Conservation (phyloP, 2,329 filamentous ascomycete genomes). For the Fusarium camptoceras region DNA sequence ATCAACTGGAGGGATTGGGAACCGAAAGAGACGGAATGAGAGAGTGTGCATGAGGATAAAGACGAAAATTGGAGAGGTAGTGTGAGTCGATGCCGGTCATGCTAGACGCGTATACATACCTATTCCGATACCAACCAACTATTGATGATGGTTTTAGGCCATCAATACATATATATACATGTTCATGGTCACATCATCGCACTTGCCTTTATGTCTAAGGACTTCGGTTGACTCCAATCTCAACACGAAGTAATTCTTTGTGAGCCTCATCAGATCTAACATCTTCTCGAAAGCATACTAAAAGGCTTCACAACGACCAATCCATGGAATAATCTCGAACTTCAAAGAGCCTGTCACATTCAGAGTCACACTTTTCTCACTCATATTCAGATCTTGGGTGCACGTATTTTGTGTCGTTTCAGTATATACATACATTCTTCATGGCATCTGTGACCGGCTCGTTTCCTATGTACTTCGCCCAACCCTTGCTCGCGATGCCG, state of each 20-base stretch:
- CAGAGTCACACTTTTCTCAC: too few relatives aligned
- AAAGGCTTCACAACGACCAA: background rate
- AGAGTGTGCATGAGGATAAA: background rate
- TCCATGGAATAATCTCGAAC: background rate
- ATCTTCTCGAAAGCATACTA: background rate
- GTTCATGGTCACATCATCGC: background rate
- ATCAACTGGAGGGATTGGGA: background rate
- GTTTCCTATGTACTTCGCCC: background rate
- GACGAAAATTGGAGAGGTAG: background rate
- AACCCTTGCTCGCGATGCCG: background rate
- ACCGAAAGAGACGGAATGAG: background rate
- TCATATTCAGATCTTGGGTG: too few relatives aligned
- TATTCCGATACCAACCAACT: background rate
- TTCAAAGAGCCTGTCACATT: background rate
- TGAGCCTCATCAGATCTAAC: background rate
- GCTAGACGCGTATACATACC: background rate
- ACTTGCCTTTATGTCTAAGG: background rate
- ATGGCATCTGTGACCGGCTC: background rate
- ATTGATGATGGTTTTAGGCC: background rate
- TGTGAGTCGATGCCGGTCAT: slow-evolving; percentile 2
- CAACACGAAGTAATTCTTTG: background rate
- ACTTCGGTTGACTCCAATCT: background rate
- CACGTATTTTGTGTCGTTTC: background rate
- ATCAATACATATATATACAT: background rate
- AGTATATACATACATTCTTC: background rate